Evolutionary conservation across 768 basidiomycete genomes (phyloP).

Genomic region (Rubroboletus satanas): DNA sequence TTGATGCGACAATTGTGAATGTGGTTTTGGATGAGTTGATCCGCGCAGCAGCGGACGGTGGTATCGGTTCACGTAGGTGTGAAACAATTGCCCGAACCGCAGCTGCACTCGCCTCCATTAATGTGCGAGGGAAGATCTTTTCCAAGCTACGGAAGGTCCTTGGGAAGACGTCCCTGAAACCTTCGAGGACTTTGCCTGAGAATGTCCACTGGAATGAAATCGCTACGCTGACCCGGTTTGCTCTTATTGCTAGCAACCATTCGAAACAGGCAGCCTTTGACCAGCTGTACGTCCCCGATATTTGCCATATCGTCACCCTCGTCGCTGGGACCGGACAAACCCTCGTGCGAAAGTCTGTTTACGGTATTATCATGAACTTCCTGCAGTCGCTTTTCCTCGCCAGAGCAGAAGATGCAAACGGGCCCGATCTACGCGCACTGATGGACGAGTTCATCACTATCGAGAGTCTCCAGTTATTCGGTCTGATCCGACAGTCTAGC

Average conservation of each 20-base stretch:
- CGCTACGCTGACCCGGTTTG: constrained; percentile 73
- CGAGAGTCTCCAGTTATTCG: constrained; percentile 66
- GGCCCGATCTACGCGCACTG: constrained; percentile 56
- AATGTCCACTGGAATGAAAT: constrained; percentile 81
- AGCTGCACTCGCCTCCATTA: constrained; percentile 69
- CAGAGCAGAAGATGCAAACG: constrained; percentile 54
- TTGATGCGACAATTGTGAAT: constrained; percentile 65
- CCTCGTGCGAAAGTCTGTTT: constrained; percentile 73
- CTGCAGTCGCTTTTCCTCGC: constrained; percentile 70
- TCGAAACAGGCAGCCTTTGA: constrained; percentile 58
- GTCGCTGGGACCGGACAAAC: constrained; percentile 71
- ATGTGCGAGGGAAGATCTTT: constrained; percentile 73
- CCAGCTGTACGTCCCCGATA: constrained; percentile 80
- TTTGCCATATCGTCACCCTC: constrained; percentile 76
- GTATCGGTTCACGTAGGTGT: constrained; percentile 68
- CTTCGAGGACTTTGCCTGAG: constrained; percentile 60
- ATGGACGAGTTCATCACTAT: constrained; percentile 58
- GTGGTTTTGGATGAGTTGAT: constrained; percentile 77
- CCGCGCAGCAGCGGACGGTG: constrained; percentile 79
- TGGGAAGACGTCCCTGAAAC: constrained; percentile 64
- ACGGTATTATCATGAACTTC: constrained; percentile 78
- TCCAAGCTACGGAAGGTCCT: constrained; percentile 77
- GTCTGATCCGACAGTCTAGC: constrained; percentile 57
- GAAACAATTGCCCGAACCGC: constrained; percentile 75
- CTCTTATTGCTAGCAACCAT: constrained; percentile 66